Evolutionary conservation across 805 yeast genomes (phyloP), one percentile per base, ranked within the genome.

Genomic region (Torulaspora delbrueckii): DNA sequence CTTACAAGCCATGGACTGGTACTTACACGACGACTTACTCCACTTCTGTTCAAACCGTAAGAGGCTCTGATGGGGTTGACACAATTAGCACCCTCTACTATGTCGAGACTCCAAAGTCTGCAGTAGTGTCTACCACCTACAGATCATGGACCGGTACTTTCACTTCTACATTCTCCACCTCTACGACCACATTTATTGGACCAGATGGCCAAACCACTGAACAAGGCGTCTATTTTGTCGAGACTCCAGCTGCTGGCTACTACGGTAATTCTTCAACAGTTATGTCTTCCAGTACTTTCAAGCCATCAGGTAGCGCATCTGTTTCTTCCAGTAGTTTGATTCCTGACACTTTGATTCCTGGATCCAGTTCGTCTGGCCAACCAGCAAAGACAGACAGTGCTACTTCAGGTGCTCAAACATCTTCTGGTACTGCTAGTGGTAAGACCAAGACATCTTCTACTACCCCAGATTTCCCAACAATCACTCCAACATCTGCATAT

Each of bases 1-100:
- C 51, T 3, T 38, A 40, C 34, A 42, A 25, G 12, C 43, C 49
- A 28, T 52, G 56, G 54, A 45, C 46, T 35, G 52, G 56, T 16
- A 28, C 45, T n/a, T 33, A 3, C 14, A 47, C 56, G 1, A 27
- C 45, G 7, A 50, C 53, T 2, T 50, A 35, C 40, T 36, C 52
- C 5, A 52, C 57, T 36, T 37, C n/a, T 18, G 40, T 35, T 9
- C 18, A 37, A n/a, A 43, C 48, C 7, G 27, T 13, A 33, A 30
- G 37, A 10, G 52, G 47, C 8, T 13, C 37, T 4, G 33, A 43
- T 19, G 55, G 55, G 6, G 23, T 26, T 8, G n/a, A 34, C 14
- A 48, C 52, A 7, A 42, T 40, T 16, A 38, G 42, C 12, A 42
- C 43, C 14, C 35, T 47, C 4, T 45, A 34, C 37, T 40, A 42